Conservation (phyloP, 371 early-diverging fungal genomes). For the Rhizopus sp. region DNA sequence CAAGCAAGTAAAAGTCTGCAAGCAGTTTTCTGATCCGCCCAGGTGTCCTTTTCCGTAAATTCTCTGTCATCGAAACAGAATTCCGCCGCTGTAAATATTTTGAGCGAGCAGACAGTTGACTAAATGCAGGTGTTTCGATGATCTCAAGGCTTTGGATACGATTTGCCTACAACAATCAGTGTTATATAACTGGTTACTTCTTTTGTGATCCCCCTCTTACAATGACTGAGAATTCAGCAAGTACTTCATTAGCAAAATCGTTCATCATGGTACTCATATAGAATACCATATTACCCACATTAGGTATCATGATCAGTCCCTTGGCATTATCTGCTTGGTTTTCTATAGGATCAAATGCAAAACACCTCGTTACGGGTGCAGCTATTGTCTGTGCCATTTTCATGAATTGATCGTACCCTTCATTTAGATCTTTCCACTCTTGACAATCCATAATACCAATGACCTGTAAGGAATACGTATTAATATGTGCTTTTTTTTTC, state of each 20-base stretch:
- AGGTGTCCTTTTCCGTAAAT: conserved; percentile 60
- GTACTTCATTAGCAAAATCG: conserved; percentile 71
- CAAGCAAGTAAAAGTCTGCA: conserved; percentile 78
- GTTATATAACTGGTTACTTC: not conserved
- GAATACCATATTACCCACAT: conserved; percentile 77
- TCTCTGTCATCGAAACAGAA: conserved; percentile 6
- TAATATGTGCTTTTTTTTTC: not conserved
- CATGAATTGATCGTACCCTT: conserved; percentile 65
- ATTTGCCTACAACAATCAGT: conserved; percentile 19
- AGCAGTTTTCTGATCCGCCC: conserved; percentile 77
- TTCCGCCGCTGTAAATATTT: not conserved
- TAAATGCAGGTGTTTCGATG: conserved; percentile 36
- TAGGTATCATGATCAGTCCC: conserved; percentile 79
- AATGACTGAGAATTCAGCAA: conserved; percentile 46
- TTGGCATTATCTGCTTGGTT: conserved; percentile 74
- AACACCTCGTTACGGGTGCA: conserved; percentile 68
- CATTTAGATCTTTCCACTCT: conserved; percentile 67
- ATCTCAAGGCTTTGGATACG: conserved; percentile 33
- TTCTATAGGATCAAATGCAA: conserved; percentile 83
- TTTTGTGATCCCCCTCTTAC: conserved; percentile 20
- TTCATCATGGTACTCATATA: conserved; percentile 79
- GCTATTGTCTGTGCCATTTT: conserved; percentile 68
- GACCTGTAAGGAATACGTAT: conserved; percentile 43
- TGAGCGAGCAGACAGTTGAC: conserved; percentile 1
- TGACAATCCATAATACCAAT: conserved; percentile 85